Percentiles rank a stretch among this genome's conserved stretches.
phyloP scores from a whole-genome alignment of 78 protist species.

The Mastigamoeba balamuthi region DNA sequence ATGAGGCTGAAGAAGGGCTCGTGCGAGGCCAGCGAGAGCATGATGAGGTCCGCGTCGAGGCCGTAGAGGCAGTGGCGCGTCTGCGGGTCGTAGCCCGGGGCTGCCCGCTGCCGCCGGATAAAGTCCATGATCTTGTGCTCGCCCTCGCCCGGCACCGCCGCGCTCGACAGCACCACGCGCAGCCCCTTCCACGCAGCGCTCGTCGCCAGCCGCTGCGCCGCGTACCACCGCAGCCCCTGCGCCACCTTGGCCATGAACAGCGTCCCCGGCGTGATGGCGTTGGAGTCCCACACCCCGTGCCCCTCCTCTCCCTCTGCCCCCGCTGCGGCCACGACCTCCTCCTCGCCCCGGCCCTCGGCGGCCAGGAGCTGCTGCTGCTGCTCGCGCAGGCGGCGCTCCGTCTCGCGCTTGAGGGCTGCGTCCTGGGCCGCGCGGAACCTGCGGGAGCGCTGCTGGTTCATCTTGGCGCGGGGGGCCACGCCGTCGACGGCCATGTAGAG shows the following conservation, averaged over 20 bases:
- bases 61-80: slow-evolving; percentile 70
- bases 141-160: slow-evolving; percentile 71
- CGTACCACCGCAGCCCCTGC: slow-evolving; percentile 45
- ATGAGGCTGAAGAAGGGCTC: slow-evolving; percentile 84
- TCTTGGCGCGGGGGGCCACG: slow-evolving; percentile 96
- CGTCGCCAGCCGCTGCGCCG: slow-evolving; percentile 20
- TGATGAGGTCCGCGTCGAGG: slow-evolving; percentile 95
- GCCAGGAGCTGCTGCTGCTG: neutral
- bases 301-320: neutral
- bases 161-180: slow-evolving; percentile 24
- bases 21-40: slow-evolving; percentile 93
- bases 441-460: slow-evolving; percentile 91
- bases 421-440: slow-evolving; percentile 88
- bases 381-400: neutral
- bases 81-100: slow-evolving; percentile 56
- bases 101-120: slow-evolving; percentile 64
- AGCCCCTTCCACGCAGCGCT: slow-evolving; percentile 54
- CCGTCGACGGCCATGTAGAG: slow-evolving; percentile 90
- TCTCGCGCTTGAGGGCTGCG: too few relatives aligned
- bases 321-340: neutral
- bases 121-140: slow-evolving; percentile 94
- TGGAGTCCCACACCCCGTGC: slow-evolving; percentile 55
- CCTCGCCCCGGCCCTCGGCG: neutral
- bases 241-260: slow-evolving; percentile 79
- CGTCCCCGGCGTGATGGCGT: slow-evolving; percentile 95